Conservation (phyloP, 768 basidiomycete species). For the Plicaturopsis crispa region DNA sequence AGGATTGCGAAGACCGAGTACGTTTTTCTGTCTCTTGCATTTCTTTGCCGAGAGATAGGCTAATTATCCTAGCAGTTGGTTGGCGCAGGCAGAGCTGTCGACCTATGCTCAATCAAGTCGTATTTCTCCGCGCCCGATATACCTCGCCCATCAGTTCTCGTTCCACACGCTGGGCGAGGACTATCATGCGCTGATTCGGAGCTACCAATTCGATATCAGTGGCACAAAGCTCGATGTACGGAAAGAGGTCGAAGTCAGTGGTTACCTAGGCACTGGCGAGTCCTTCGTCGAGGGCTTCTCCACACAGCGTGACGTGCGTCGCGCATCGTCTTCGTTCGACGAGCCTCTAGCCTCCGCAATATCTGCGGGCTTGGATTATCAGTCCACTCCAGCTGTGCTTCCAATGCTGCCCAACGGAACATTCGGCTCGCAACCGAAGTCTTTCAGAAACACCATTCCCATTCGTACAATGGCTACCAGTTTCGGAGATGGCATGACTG, state of each 20-base stretch:
- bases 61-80: slow-evolving; percentile 34
- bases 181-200: slow-evolving; percentile 71
- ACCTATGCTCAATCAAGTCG: slow-evolving; percentile 52
- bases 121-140: slow-evolving; percentile 68
- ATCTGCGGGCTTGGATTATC: slow-evolving; percentile 48
- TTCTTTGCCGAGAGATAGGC: too few relatives aligned
- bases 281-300: slow-evolving; percentile 49
- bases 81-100: slow-evolving; percentile 79
- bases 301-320: slow-evolving; percentile 32
- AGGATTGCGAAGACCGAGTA: too few relatives aligned
- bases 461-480: slow-evolving; percentile 45
- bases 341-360: slow-evolving; percentile 75
- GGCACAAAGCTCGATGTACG: slow-evolving; percentile 63
- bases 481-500: slow-evolving; percentile 48
- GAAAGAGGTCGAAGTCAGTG: slow-evolving; percentile 60
- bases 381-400: slow-evolving; percentile 35
- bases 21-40: not conserved
- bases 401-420: slow-evolving; percentile 81
- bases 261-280: slow-evolving; percentile 35
- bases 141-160: slow-evolving; percentile 79
- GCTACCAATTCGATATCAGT: slow-evolving; percentile 50
- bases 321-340: slow-evolving; percentile 58
- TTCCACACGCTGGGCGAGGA: slow-evolving; percentile 73
- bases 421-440: slow-evolving; percentile 26
- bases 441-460: slow-evolving; percentile 41